These are phyloP conservation scores for Monosporozyma siamensis DNA, from an alignment of 805 yeast species.

Conservation along the genomic window DNA sequence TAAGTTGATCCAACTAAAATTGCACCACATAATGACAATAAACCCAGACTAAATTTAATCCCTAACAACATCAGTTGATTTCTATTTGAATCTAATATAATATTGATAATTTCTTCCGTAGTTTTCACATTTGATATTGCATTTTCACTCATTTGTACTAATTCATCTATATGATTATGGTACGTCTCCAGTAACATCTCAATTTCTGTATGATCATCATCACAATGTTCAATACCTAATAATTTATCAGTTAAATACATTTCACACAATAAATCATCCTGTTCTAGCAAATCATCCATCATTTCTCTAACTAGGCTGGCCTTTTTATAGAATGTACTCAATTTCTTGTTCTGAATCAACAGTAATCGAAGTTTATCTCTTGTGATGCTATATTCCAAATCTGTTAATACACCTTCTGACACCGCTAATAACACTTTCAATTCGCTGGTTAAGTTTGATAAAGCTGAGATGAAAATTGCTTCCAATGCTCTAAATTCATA, in stretches of 20 bases:
- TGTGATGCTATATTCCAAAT: conserved; percentile 75
- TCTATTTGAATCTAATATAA: conserved; percentile 86
- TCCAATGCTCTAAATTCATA: conserved; percentile 90
- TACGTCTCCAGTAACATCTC: conserved; percentile 87
- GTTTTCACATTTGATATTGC: conserved; percentile 75
- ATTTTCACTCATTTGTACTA: conserved; percentile 80
- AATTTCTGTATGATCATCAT: conserved; percentile 72
- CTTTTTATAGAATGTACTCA: conserved; percentile 77
- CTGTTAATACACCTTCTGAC: conserved; percentile 61
- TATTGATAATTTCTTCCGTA: conserved; percentile 91
- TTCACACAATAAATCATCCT: conserved; percentile 78
- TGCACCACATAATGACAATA: conserved; percentile 73
- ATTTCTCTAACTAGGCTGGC: conserved; percentile 73
- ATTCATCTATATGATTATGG: conserved; percentile 84
- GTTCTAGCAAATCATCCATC: conserved; percentile 75
- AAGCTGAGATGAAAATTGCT: conserved; percentile 71
- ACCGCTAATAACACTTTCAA: conserved; percentile 76
- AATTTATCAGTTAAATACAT: conserved; percentile 64
- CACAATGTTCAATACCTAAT: conserved; percentile 37
- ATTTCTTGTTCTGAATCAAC: conserved; percentile 74
- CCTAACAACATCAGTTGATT: conserved; percentile 87
- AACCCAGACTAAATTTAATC: conserved; percentile 70
- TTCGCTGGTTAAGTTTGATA: conserved; percentile 72
- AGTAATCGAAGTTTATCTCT: conserved; percentile 68
- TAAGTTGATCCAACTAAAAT: conserved; percentile 77